Evolutionary conservation across 2,329 filamentous ascomycete genomes (phyloP), one percentile per base, ranked within the genome.

Genomic region (Cladobotryum mycophilum): DNA sequence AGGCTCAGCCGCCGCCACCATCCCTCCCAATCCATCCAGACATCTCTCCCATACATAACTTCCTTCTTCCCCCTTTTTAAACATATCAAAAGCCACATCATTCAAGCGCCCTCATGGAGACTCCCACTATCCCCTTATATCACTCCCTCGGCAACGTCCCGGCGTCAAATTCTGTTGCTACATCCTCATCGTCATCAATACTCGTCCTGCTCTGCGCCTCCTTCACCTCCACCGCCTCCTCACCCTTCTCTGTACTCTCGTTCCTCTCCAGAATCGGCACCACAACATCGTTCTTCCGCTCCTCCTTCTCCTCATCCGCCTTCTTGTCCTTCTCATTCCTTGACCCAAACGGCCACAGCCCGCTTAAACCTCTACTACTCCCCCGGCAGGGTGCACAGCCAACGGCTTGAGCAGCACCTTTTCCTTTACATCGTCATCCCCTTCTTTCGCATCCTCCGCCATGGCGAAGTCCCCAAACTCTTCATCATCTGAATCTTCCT

Each of bases 381-480:
- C 68, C 70, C 66, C 69, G 9, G 72, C 67, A 1, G 77, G 78
- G 48, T 82, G 76, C 6, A 81, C 70, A 0, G 76, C 72, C 3
- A 81, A 67, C 2, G 80, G 80, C 56, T 78, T 76, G 49, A 82
- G 65, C 2, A 82, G 70, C n/a, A 76, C 68, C 22, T 69, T 70
- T 12, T 73, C 68, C 5, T 64, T 61, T 3, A 65, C 64, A 30
- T 62, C 59, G 7, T 55, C 61, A 4, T 59, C 57, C n/a, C 48
- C 48, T 9, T 22, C 46, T 22, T 56, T 57, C 17, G 67, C 70
- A 47, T 75, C 70, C 62, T 84, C 81, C 11, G 82, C 78, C 70
- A 86, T 81, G 56, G 81, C 82, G 58, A 86, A 86, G 52, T 86
- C 84, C 13, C 82, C 84, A 68, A 86, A 80, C 59, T 84, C 82